Evolutionary conservation across 129 eudicot genomes (phyloP).

Genomic region (Flaveria bidentis): DNA sequence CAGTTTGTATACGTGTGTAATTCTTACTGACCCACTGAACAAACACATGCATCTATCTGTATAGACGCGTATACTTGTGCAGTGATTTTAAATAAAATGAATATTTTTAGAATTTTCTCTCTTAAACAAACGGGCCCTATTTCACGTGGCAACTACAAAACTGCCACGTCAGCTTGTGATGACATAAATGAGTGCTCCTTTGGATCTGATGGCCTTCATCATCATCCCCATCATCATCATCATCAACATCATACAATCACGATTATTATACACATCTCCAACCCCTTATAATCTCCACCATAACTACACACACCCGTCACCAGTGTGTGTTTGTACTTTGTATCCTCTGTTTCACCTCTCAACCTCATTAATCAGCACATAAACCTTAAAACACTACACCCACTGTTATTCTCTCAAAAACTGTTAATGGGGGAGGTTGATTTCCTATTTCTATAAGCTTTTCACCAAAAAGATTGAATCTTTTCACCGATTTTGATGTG

Average conservation of each 20-base stretch:
- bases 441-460: background rate
- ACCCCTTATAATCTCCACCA: constrained; percentile 17
- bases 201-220: constrained; percentile 35
- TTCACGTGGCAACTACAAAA: constrained; percentile 40
- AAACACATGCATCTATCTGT: no score
- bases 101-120: no score
- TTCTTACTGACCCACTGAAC: no score
- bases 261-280: constrained; percentile 14
- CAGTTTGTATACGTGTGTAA: no score
- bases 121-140: background rate
- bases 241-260: constrained; percentile 30
- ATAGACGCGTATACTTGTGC: no score
- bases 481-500: constrained; percentile 12
- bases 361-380: background rate
- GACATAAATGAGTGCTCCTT: constrained; percentile 29
- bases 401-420: background rate
- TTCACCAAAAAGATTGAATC: background rate
- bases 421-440: constrained; percentile 40
- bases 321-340: constrained; percentile 9
- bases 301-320: constrained; percentile 13
- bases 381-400: background rate
- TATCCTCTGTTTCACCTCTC: constrained; percentile 3
- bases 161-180: constrained; percentile 38
- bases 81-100: no score
- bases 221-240: background rate